A percentile compares a stretch with the other conserved stretches of the same genome.
phyloP scores from a whole-genome alignment of 2,329 filamentous ascomycete species.

The Teratosphaeria gauchensis region DNA sequence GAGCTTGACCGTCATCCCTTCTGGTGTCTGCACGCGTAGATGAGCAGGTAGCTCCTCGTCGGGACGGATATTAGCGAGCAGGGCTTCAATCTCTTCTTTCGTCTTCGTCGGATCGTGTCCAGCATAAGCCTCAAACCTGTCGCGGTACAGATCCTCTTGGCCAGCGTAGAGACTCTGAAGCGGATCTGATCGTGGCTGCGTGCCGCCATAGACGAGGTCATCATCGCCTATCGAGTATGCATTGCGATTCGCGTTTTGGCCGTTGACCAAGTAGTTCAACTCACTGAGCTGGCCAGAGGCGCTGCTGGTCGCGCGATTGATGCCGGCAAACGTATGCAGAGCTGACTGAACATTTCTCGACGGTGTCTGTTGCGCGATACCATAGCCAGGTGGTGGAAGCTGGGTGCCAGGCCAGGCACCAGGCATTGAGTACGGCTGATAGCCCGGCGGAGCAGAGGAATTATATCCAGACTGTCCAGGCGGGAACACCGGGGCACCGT shows the following conservation, averaged over 20 bases:
- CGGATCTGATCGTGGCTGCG: constrained; percentile 9
- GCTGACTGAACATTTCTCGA: background rate
- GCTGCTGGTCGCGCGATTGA: constrained; percentile 3
- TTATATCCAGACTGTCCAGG: background rate
- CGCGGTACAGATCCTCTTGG: constrained; percentile 16
- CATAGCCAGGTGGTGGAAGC: background rate
- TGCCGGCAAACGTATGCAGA: constrained; percentile 1
- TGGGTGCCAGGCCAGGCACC: background rate
- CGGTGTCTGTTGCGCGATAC: background rate
- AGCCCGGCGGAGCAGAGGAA: background rate
- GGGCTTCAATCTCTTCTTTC: constrained; percentile 57
- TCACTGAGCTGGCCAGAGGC: constrained; percentile 7
- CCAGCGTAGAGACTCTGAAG: constrained; percentile 12
- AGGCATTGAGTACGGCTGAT: background rate
- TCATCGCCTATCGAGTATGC: constrained; percentile 15
- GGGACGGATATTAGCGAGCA: constrained; percentile 64
- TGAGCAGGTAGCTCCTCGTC: constrained; percentile 48
- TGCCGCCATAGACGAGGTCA: constrained; percentile 12
- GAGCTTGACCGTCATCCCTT: constrained; percentile 56
- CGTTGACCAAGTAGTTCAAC: constrained; percentile 12
- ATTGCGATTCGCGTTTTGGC: constrained; percentile 7
- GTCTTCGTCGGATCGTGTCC: constrained; percentile 41
- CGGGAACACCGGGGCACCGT: background rate
- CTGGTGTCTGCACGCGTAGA: constrained; percentile 58
- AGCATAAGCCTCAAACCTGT: constrained; percentile 16